These are phyloP conservation scores for Cladosporium velox DNA, from an alignment of 2,329 filamentous ascomycete genomes.

Conservation along the genomic window DNA sequence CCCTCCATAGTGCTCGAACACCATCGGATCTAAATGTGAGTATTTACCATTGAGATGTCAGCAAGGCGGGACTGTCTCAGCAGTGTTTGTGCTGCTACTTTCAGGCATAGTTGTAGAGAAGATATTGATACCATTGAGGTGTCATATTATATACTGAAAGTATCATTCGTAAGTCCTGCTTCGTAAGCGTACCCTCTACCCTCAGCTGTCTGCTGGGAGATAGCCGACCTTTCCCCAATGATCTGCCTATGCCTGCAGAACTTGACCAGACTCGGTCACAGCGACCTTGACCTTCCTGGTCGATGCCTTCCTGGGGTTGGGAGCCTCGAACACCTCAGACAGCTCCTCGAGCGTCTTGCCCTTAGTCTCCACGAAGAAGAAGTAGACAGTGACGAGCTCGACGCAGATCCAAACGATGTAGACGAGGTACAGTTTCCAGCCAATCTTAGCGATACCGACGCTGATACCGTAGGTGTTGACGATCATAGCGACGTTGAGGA, in stretches of 20 bases:
- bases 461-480: constrained; percentile 38
- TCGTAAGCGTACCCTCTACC: background rate
- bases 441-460: constrained; percentile 31
- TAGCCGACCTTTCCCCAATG: background rate
- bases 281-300: constrained; percentile 33
- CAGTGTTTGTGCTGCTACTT: background rate
- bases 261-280: constrained; percentile 30
- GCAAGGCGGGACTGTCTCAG: background rate
- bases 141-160: background rate
- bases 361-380: constrained; percentile 54
- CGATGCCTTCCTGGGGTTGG: constrained; percentile 35
- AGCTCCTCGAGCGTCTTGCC: constrained; percentile 70
- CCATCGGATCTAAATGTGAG: background rate
- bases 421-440: constrained; percentile 33
- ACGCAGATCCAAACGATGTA: constrained; percentile 36
- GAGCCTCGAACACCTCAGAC: constrained; percentile 61
- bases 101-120: background rate
- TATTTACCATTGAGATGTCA: background rate
- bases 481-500: constrained; percentile 49
- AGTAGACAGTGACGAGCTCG: constrained; percentile 33
- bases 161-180: background rate
- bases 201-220: background rate
- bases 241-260: constrained; percentile 22
- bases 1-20: background rate
- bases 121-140: background rate